A percentile compares a stretch with the other conserved stretches of the same genome.
phyloP scores from a whole-genome alignment of 176 grass and related monocot genomes.

The Carex parvula region DNA sequence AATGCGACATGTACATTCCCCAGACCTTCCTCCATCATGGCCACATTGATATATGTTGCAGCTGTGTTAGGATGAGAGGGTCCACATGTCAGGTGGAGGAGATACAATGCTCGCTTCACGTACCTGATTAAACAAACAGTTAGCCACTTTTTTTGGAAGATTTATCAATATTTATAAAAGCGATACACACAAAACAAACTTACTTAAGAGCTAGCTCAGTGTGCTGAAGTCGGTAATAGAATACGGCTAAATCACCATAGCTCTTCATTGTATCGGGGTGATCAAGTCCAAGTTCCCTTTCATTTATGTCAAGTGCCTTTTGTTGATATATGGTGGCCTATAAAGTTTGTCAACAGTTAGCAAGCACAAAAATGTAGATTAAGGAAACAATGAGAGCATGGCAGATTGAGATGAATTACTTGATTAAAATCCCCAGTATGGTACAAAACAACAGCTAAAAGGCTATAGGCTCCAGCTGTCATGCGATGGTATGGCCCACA shows the following conservation, averaged over 20 bases:
- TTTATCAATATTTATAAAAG: slow-evolving; percentile 17
- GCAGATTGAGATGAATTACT: slow-evolving; percentile 39
- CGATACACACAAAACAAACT: slow-evolving; percentile 11
- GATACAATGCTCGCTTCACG: slow-evolving; percentile 98
- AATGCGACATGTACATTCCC: slow-evolving; percentile 99
- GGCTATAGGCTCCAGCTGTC: slow-evolving; percentile 98
- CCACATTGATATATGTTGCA: slow-evolving; percentile 99
- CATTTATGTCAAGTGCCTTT: slow-evolving; percentile 97
- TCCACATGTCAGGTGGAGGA: slow-evolving; percentile 97
- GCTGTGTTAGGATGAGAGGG: slow-evolving; percentile 99
- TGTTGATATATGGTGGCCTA: slow-evolving; percentile 99
- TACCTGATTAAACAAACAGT: slow-evolving; percentile 63
- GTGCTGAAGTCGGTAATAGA: slow-evolving; percentile 98
- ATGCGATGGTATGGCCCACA: slow-evolving; percentile 96
- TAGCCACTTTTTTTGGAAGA: slow-evolving; percentile 24
- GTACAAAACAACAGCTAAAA: slow-evolving; percentile 97
- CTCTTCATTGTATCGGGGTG: slow-evolving; percentile 99
- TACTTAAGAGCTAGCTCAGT: slow-evolving; percentile 99
- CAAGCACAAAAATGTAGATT: slow-evolving; percentile 18
- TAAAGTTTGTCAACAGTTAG: slow-evolving; percentile 33
- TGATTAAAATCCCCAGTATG: slow-evolving; percentile 99
- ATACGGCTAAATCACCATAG: slow-evolving; percentile 97
- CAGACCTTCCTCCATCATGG: slow-evolving; percentile 99
- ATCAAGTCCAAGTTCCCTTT: slow-evolving; percentile 96
- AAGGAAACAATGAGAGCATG: slow-evolving; percentile 30